phyloP scores from a whole-genome alignment of 768 basidiomycete species.

The Ramaria rubella region DNA sequence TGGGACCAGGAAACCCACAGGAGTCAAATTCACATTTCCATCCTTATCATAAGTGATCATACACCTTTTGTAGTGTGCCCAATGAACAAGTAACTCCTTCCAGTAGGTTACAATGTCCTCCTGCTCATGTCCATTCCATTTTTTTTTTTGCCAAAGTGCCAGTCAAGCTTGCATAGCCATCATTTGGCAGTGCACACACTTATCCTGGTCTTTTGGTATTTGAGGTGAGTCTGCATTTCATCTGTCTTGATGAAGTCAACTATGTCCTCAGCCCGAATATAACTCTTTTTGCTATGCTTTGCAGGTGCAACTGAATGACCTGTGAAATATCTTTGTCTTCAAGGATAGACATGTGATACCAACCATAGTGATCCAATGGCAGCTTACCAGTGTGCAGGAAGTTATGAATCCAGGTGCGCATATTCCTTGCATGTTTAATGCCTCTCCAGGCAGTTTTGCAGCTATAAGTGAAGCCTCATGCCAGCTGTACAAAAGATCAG shows the following conservation, averaged over 20 bases:
- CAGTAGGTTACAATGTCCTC: slow-evolving; percentile 15
- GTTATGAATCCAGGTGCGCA: slow-evolving; percentile 23
- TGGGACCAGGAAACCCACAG: slow-evolving; percentile 14
- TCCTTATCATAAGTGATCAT: slow-evolving; percentile 2
- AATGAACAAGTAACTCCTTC: not conserved
- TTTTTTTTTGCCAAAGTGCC: slow-evolving; percentile 6
- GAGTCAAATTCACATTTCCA: not conserved
- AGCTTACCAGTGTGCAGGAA: not conserved
- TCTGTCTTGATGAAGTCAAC: slow-evolving; percentile 10
- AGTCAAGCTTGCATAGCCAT: slow-evolving; percentile 13
- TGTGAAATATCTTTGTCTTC: slow-evolving; percentile 10
- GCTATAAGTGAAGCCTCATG: slow-evolving; percentile 26
- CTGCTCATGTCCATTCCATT: slow-evolving; percentile 16
- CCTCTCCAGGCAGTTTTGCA: slow-evolving; percentile 24
- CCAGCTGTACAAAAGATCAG: slow-evolving; percentile 27
- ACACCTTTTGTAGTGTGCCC: slow-evolving; percentile 15
- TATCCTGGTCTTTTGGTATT: not conserved
- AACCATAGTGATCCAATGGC: slow-evolving; percentile 4
- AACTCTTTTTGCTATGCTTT: slow-evolving; percentile 7
- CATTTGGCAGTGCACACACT: slow-evolving; percentile 7
- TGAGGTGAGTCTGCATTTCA: slow-evolving; percentile 6
- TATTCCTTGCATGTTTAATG: slow-evolving; percentile 22
- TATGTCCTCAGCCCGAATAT: slow-evolving; percentile 10
- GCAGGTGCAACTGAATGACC: slow-evolving; percentile 11
- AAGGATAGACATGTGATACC: slow-evolving; percentile 9